Base-by-base conservation (phyloP, 495 filamentous ascomycete genomes). In the Apodospora peruviana region DNA sequence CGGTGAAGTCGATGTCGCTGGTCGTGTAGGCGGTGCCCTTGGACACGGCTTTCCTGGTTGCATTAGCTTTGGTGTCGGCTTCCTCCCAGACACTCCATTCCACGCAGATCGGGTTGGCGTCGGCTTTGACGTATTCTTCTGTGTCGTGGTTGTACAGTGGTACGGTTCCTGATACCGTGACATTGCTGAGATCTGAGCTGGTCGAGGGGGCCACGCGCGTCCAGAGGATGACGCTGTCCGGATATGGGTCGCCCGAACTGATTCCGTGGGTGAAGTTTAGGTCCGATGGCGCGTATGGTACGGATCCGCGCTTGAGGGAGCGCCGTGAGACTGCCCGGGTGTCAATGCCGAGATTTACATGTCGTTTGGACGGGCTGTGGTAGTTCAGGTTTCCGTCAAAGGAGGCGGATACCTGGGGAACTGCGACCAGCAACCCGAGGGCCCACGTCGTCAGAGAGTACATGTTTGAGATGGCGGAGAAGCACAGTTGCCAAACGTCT, bases 1-100 rank as follows among this genome's bases (percentile, higher is more conserved):
- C 72, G 8, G 82, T 86, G 50, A 77, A 86, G 48, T 86, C 82
- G 27, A 85, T 74, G 59, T 86, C 82, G 5, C 75, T 79, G 40
- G 68, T 80, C 0, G 82, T 86, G 58, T 79, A 83, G 1, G 67
- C 80, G 4, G 61, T 76, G 3, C 81, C 80, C 8, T 61, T 55
- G 43, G 71, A 65, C 5, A 70, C 70, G 18, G 76, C 10, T 53
- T 43, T 23, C 2, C 24, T 22, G n/a, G 12, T 21, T 19, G 11
- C 4, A 10, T 20, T n/a, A 35, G 7, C 23, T n/a, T 18, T 21
- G 22, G 24, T 2, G 78, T 69, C 41, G 10, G 36, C 20, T 21
- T 14, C 22, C 19, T 46, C 41, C 52, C 52, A 59, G 12, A 66
- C 62, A 19, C 63, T 61, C 65, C 75, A 85, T 18, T 77, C 63